Percentiles rank a stretch among this genome's conserved stretches.
Conservation (phyloP, 345 rosid species). For the Salix brachista region DNA sequence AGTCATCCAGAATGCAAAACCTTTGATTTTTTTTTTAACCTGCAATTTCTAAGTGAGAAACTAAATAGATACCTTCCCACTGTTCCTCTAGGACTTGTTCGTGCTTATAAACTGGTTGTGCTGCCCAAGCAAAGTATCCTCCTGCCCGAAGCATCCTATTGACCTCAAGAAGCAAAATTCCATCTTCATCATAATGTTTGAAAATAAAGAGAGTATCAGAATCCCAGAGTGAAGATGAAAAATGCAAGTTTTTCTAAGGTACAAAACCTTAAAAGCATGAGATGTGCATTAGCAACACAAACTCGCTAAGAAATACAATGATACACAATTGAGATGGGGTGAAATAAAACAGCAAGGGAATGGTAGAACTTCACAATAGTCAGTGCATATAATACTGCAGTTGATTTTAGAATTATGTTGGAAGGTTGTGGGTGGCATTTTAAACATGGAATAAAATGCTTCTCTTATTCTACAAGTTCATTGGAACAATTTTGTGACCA, state of each 20-base stretch:
- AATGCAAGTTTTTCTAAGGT: neutral
- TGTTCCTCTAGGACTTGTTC: constrained; percentile 76
- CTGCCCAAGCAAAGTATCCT: constrained; percentile 98
- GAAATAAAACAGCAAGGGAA: neutral
- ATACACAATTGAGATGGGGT: neutral
- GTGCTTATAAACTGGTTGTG: constrained; percentile 97
- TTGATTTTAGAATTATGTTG: neutral
- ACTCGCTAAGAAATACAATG: neutral
- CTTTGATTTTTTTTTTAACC: neutral
- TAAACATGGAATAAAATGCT: neutral
- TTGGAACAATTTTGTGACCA: neutral
- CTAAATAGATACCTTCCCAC: constrained; percentile 73
- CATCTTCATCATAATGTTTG: constrained; percentile 50
- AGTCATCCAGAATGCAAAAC: neutral
- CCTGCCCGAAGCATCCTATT: constrained; percentile 93
- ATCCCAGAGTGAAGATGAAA: neutral
- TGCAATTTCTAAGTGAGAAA: neutral
- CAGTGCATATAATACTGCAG: neutral
- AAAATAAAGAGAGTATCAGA: constrained; percentile 19
- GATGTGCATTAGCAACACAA: neutral
- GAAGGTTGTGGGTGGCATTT: neutral
- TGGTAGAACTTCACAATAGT: neutral
- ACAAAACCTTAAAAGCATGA: neutral
- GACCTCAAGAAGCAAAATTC: constrained; percentile 90
- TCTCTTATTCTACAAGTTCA: neutral